Evolutionary conservation across 2,329 filamentous ascomycete genomes (phyloP), one percentile per base, ranked within the genome.

Genomic region (Falciphora oryzae): DNA sequence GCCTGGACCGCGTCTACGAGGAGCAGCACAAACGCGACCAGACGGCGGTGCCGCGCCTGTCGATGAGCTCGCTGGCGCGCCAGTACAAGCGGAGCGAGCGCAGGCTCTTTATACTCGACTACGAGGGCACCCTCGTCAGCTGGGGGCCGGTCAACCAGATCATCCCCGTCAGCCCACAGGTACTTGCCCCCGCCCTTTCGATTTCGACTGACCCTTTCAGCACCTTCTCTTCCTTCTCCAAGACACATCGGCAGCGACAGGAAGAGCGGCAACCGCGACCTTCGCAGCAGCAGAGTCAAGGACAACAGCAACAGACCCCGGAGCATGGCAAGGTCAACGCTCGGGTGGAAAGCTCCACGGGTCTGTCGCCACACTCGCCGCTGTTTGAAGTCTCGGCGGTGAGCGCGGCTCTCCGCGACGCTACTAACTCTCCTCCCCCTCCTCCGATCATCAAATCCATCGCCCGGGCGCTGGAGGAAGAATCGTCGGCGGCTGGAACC

Each of bases 51-150:
- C 94, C 95, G 27, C 89, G 95, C 1, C 81, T 98, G 3, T 93
- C 91, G 2, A 78, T 93, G 28, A 84, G 80, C 58, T 78, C 81
- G 1, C 79, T 97, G 1, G 78, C 82, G 2, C 79, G 85, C 61
- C 82, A 86, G 66, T 98, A 97, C 75, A 80, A 83, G 66, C 74
- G 79, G 11, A 85, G 90, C 0, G 75, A 85, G 57, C 85, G 86
- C 27, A 88, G 93, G 22, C 81, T 98, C 2, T 95, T 98, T 75
- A 88, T 98, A 68, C 82, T 98, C 59, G 94, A 98, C 73, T 96
- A 97, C 72, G 94, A 98, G 75, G 94, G 93, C 59, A 98, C 94
- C 0, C 80, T 98, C 10, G 91, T 95, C 58, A 92, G 89, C 63
- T 95, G 92, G 85, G 92, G 92, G 4, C 90, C 91, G 0, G 89